Evolutionary conservation across 768 basidiomycete genomes (phyloP), one percentile per base, ranked within the genome.

Genomic region (Mycena chlorophos): DNA sequence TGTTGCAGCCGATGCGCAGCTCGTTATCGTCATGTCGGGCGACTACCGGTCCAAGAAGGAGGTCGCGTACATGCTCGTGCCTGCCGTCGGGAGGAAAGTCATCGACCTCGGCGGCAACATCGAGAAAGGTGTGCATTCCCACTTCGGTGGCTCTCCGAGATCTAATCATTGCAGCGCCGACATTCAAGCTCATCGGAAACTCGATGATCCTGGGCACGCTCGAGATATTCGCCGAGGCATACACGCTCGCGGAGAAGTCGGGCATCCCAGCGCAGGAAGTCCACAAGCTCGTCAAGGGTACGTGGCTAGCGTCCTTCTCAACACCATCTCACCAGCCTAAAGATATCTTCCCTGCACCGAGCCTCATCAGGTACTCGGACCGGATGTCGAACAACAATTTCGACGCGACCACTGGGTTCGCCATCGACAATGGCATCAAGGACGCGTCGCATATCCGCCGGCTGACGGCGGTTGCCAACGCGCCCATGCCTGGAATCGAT

Each of bases 351-450:
- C 87, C 85, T n/a, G 81, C 84, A 19, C 85, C 87, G 38, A 87
- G 85, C 46, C 66, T 83, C 52, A 57, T 85, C 47, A 68, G 67
- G 10, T 89, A 89, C 67, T 81, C 82, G 20, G 78, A 83, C 23
- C 86, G 85, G 68, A 89, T 94, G 74, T 73, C 84, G 12, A 73
- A 83, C 52, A 86, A 92, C 70, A 74, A 81, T 29, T 95, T 94
- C 65, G 87, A 91, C 54, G 89, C 84, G 20, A 74, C 78, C 8
- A 74, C 72, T 17, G 94, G 92, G 14, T 94, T 96, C 68, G 74
- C 85, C 13, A 82, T 94, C 47, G 86, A 90, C 43, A 89, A 89
- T n/a, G 94, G 91, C 17, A 84, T 96, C 65, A 93, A 93, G 65
- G 93, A 94, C 65, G 87, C 90, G 0, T 71, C 80, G 79, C 87